Evolutionary conservation across 2,329 filamentous ascomycete genomes (phyloP).

Genomic region (Pyrenochaeta sp.): DNA sequence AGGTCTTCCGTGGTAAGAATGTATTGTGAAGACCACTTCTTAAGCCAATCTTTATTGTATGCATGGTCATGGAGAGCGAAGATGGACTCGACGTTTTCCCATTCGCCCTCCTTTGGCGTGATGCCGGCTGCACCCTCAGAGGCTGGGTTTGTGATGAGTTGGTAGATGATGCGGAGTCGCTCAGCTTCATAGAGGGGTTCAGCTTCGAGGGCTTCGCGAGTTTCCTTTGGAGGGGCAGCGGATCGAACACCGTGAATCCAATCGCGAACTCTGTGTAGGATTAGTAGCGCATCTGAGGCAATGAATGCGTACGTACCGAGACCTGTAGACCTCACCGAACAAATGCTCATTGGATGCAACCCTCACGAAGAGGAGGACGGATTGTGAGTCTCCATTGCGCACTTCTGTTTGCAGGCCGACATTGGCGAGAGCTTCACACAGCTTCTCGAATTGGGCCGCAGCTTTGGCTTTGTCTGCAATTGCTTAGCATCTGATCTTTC

Average conservation of each 20-base stretch:
- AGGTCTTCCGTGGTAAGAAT: conserved; percentile 57
- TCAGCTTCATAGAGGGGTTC: conserved; percentile 89
- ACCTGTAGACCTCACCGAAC: conserved; percentile 81
- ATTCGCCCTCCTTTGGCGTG: conserved; percentile 58
- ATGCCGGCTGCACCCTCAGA: conserved; percentile 59
- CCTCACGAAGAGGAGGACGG: conserved; percentile 83
- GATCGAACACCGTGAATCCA: conserved; percentile 90
- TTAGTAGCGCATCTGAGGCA: neutral
- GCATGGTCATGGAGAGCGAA: conserved; percentile 60
- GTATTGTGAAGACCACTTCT: conserved; percentile 59
- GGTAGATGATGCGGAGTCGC: conserved; percentile 84
- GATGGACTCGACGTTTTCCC: conserved; percentile 58
- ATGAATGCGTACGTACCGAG: conserved; percentile 60
- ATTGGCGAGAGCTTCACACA: conserved; percentile 75
- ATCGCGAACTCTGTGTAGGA: conserved; percentile 74
- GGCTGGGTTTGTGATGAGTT: conserved; percentile 66
- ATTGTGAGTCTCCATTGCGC: conserved; percentile 76
- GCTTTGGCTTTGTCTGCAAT: conserved; percentile 70
- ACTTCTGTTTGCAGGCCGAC: conserved; percentile 91
- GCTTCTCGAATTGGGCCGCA: conserved; percentile 76
- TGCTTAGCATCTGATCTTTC: conserved; percentile 19
- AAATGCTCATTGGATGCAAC: conserved; percentile 79
- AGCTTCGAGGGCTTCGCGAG: conserved; percentile 69
- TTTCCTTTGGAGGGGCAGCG: conserved; percentile 76
- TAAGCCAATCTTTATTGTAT: conserved; percentile 62